Evolutionary conservation across 371 early-diverging fungal species (phyloP), one percentile per base, ranked within the genome.

Genomic region (Umbelopsis sp.): DNA sequence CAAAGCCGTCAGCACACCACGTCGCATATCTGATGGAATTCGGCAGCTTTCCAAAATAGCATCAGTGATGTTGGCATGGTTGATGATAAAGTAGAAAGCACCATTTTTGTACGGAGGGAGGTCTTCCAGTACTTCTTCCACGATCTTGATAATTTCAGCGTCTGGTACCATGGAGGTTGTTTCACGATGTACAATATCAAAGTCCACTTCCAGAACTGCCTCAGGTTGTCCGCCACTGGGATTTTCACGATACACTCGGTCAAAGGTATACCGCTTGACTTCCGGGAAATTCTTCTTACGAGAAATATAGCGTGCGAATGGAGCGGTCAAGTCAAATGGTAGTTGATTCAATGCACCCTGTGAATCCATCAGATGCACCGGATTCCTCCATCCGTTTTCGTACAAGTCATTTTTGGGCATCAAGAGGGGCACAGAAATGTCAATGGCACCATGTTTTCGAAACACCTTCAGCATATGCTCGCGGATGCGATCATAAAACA

Each of bases 301-400:
- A 5, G 94, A 87, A 44, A 97, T 80, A 46, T 87, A 93, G 37
- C 98, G 78, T 0, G 96, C 96, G 85, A 96, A 97, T 5, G 97
- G 96, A 4, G 93, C 89, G 0, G 97, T 97, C 73, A 97, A 85
- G 77, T 98, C 97, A 74, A 91, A 93, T 0, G 96, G 96, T 20
- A 98, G 76, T 44, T 89, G 94, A 52, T 96, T 96, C 41, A 96
- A 76, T 25, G 87, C 86, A 50, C 97, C 98, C 48, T 85, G 84
- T 2, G 91, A 77, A 65, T 97, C 97, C 78, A 98, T 81, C 44
- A 95, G 76, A 70, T 90, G 84, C 3, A 93, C 96, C 1, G 92
- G 91, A 29, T 84, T 84, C 69, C 93, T 91, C 73, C 85, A 84
- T 63, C 80, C 81, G 72, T 76, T 83, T 65, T 92, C 89, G 63